A percentile compares a stretch with the other conserved stretches of the same genome.
phyloP scores from a whole-genome alignment of 345 rosid species.

The Acer negundo region DNA sequence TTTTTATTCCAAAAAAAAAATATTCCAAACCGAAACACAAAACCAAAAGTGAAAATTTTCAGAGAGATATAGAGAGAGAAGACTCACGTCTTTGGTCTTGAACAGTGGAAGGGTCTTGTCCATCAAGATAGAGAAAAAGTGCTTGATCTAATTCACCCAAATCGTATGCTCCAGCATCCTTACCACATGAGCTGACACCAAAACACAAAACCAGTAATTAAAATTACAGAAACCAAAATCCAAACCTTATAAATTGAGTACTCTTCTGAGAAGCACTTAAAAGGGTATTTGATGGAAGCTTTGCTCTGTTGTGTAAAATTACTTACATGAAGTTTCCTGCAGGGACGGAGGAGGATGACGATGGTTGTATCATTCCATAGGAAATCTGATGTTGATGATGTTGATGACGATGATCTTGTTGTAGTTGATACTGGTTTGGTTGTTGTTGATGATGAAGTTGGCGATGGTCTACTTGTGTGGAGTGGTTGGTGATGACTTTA shows the following conservation, averaged over 20 bases:
- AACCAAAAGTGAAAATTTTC: background rate
- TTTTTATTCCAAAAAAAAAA: constrained; percentile 15
- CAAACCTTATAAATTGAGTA: background rate
- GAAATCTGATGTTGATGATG: constrained; percentile 52
- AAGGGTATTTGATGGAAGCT: background rate
- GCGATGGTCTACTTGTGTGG: constrained; percentile 36
- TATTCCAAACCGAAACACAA: constrained; percentile 21
- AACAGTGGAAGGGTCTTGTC: constrained; percentile 62
- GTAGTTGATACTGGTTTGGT: constrained; percentile 20
- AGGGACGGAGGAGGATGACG: constrained; percentile 47
- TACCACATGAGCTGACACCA: constrained; percentile 28
- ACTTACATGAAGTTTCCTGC: constrained; percentile 68
- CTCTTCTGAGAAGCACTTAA: background rate
- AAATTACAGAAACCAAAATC: background rate
- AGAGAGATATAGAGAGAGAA: constrained; percentile 9
- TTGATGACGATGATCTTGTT: constrained; percentile 27
- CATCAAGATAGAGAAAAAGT: constrained; percentile 90
- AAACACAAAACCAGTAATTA: background rate
- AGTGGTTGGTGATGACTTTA: constrained; percentile 34
- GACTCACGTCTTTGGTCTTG: constrained; percentile 78
- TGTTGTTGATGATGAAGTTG: constrained; percentile 34
- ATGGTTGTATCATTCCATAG: constrained; percentile 52
- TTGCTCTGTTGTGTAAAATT: constrained; percentile 24
- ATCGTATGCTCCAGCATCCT: constrained; percentile 57
- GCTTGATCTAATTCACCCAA: constrained; percentile 96